Evolutionary conservation across 805 yeast genomes (phyloP).

Genomic region (Saccharomycopsis babjevae): DNA sequence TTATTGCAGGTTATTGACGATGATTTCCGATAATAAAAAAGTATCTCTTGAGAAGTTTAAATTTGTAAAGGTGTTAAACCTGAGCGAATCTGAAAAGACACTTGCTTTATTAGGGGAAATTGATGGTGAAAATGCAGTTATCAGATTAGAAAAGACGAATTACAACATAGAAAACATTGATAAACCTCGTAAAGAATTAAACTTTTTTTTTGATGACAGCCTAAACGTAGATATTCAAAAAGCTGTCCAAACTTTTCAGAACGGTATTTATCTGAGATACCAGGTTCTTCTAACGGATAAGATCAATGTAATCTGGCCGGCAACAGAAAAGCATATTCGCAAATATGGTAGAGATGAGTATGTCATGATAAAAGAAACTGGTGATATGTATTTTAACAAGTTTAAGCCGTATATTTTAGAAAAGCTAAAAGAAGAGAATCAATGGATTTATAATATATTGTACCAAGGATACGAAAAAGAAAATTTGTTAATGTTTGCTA

Average conservation of each 20-base stretch:
- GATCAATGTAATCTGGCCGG: constrained; percentile 76
- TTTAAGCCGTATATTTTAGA: constrained; percentile 71
- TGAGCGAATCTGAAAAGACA: constrained; percentile 59
- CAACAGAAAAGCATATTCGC: constrained; percentile 72
- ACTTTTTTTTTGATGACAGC: not conserved
- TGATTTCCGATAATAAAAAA: not conserved
- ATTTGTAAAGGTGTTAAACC: constrained; percentile 36
- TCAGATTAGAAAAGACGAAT: constrained; percentile 64
- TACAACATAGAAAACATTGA: constrained; percentile 27
- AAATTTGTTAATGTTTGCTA: constrained; percentile 49
- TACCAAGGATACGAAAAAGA: constrained; percentile 79
- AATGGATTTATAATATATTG: constrained; percentile 86
- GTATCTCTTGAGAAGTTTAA: constrained; percentile 28
- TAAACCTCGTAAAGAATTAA: not conserved
- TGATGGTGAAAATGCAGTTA: constrained; percentile 49
- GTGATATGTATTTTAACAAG: constrained; percentile 49
- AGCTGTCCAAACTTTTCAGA: constrained; percentile 35
- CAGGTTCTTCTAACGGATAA: constrained; percentile 58
- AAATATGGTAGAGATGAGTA: constrained; percentile 57
- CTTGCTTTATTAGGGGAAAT: constrained; percentile 63
- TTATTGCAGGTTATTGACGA: not conserved
- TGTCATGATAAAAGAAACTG: constrained; percentile 70
- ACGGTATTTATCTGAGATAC: constrained; percentile 81
- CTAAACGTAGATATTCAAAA: not conserved
- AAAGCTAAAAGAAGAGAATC: constrained; percentile 65